Conservation (phyloP, 73 alveolate species). For the Paramecium caudatum region DNA sequence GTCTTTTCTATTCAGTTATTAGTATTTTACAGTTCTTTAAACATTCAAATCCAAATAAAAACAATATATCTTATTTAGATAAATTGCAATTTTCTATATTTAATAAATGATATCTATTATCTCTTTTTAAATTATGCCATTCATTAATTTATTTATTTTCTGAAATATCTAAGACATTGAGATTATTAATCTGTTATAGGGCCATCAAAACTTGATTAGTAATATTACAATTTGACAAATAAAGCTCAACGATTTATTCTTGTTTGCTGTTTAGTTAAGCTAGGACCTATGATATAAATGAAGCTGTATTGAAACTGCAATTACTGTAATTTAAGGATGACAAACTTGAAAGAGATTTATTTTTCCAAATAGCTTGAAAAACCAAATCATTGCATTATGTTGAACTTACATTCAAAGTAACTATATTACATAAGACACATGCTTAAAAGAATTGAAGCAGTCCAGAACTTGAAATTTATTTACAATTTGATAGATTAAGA, state of each 20-base stretch:
- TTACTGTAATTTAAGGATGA: not conserved
- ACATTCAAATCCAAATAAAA: not conserved
- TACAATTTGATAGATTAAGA: constrained; percentile 5
- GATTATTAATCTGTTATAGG: not conserved
- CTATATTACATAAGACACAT: constrained; percentile 2
- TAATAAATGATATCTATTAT: constrained; percentile 8
- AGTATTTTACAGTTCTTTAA: not conserved
- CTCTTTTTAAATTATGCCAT: constrained; percentile 3
- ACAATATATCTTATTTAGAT: not conserved
- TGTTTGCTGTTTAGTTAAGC: not conserved
- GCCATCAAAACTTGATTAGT: not conserved
- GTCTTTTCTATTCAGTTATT: too few relatives aligned
- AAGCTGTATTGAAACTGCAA: not conserved
- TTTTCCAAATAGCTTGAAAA: constrained; percentile 27
- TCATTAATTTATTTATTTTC: not conserved
- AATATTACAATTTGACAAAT: not conserved
- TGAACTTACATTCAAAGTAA: constrained; percentile 1
- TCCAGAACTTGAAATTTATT: not conserved
- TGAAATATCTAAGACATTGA: not conserved
- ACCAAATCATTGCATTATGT: constrained; percentile 4
- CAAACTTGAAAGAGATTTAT: not conserved
- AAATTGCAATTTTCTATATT: constrained; percentile 12
- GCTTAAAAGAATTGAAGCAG: not conserved
- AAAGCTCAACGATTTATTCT: not conserved
- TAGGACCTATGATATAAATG: not conserved